Evolutionary conservation across 1,139 yeast genomes (phyloP).

Genomic region (Diutina sp.): DNA sequence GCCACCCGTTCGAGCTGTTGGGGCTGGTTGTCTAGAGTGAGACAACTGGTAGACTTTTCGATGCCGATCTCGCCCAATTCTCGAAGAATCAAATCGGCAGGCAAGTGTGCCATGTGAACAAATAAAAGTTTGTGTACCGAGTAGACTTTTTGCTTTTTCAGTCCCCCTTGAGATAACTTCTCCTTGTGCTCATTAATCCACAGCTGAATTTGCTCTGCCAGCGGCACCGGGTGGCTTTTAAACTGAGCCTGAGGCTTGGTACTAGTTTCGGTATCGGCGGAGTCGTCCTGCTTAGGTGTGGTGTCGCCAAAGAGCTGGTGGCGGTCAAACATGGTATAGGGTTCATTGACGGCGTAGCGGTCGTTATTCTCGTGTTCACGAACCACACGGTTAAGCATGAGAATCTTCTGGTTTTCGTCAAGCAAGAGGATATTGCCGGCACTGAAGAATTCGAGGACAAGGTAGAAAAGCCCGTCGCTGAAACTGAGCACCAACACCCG

Average conservation of each 20-base stretch:
- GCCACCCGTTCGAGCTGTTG: slow-evolving; percentile 16
- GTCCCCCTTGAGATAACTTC: slow-evolving; percentile 11
- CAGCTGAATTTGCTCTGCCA: slow-evolving; percentile 20
- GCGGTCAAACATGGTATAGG: slow-evolving; percentile 45
- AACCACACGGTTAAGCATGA: slow-evolving; percentile 69
- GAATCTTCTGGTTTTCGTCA: slow-evolving; percentile 53
- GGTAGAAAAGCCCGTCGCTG: slow-evolving; percentile 64
- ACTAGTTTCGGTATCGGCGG: slow-evolving; percentile 16
- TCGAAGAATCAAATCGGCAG: slow-evolving; percentile 66
- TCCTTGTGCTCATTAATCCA: slow-evolving; percentile 38
- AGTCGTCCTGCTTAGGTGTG: slow-evolving; percentile 15
- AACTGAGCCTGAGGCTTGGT: slow-evolving; percentile 10
- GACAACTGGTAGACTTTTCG: slow-evolving; percentile 27
- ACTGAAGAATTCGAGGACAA: slow-evolving; percentile 85
- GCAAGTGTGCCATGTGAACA: slow-evolving; percentile 57
- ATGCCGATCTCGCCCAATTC: slow-evolving; percentile 34
- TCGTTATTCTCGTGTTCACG: slow-evolving; percentile 54
- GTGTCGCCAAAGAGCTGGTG: background rate
- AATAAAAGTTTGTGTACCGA: slow-evolving; percentile 65
- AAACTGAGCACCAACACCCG: slow-evolving; percentile 72
- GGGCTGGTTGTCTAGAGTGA: slow-evolving; percentile 17
- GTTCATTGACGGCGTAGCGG: slow-evolving; percentile 60
- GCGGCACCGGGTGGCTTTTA: slow-evolving; percentile 2
- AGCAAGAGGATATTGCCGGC: slow-evolving; percentile 83
- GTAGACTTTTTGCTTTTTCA: slow-evolving; percentile 28